phyloP scores from a whole-genome alignment of 2,329 filamentous ascomycete genomes.

The Pestalotiopsis sp. region DNA sequence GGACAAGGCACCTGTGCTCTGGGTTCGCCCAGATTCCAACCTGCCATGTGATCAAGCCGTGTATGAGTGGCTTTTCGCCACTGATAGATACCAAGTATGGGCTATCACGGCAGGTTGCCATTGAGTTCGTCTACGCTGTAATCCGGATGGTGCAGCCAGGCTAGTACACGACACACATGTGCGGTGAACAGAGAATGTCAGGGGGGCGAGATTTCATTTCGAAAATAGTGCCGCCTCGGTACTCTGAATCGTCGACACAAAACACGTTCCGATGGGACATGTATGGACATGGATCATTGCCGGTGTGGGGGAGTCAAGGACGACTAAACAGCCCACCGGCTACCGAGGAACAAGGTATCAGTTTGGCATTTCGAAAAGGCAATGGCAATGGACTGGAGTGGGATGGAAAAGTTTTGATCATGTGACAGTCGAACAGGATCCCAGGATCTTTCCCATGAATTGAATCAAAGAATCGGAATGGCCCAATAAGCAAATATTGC shows the following conservation, averaged over 20 bases:
- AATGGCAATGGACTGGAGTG: neutral
- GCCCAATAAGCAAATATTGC: neutral
- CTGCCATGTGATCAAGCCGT: neutral
- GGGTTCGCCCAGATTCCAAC: neutral
- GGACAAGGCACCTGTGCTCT: neutral
- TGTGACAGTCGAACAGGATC: neutral
- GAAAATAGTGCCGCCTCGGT: neutral
- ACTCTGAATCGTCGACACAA: neutral
- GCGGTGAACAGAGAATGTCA: neutral
- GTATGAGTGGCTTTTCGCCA: neutral
- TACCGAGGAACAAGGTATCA: neutral
- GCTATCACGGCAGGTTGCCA: neutral
- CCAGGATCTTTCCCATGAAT: neutral
- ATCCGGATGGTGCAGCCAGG: neutral
- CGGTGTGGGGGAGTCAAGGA: neutral
- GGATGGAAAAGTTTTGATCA: neutral
- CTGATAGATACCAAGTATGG: neutral
- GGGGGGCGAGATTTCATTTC: neutral
- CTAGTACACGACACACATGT: neutral
- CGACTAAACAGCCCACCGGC: neutral
- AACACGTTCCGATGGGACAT: neutral
- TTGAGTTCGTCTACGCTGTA: neutral
- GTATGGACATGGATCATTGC: neutral
- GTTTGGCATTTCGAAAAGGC: neutral
- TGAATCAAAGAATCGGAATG: neutral